Conservation (phyloP, 2,329 filamentous ascomycete genomes). For the Ophiostoma himal-ulmi region DNA sequence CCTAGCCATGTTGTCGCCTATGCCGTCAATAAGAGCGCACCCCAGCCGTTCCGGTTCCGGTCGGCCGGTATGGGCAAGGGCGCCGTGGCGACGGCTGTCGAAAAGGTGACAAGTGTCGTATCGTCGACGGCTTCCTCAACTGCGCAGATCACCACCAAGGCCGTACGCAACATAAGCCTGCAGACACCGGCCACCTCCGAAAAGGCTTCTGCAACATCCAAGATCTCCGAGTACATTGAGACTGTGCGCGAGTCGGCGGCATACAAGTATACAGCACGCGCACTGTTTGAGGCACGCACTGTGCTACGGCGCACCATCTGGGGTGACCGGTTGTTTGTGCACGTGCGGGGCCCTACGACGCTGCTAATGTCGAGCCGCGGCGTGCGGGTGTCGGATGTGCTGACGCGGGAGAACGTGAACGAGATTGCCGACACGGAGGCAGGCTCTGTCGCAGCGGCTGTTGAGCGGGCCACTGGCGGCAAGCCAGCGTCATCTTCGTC, state of each 20-base stretch:
- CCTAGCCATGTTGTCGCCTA: slow-evolving; percentile 91
- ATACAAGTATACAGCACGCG: slow-evolving; percentile 64
- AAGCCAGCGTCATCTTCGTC: slow-evolving; percentile 21
- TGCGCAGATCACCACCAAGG: slow-evolving; percentile 17
- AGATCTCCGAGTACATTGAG: background rate
- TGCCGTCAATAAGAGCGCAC: slow-evolving; percentile 65
- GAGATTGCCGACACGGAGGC: slow-evolving; percentile 81
- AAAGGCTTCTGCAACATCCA: slow-evolving; percentile 48
- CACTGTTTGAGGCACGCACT: slow-evolving; percentile 65
- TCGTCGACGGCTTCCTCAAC: slow-evolving; percentile 18
- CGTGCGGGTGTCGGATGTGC: slow-evolving; percentile 67
- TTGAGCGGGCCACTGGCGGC: slow-evolving; percentile 42
- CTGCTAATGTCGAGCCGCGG: slow-evolving; percentile 86
- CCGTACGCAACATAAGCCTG: slow-evolving; percentile 50
- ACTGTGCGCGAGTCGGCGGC: background rate
- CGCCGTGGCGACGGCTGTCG: slow-evolving; percentile 34
- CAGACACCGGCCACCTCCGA: slow-evolving; percentile 61
- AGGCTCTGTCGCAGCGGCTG: slow-evolving; percentile 58
- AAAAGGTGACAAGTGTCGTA: background rate
- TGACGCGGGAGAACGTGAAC: slow-evolving; percentile 74
- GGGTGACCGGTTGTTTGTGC: slow-evolving; percentile 88
- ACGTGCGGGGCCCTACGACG: slow-evolving; percentile 80
- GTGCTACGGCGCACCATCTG: slow-evolving; percentile 77
- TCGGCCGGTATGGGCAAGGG: slow-evolving; percentile 16
- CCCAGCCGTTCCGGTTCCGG: slow-evolving; percentile 73